Base-by-base conservation (phyloP, 306 rosid genomes). In the Fagus sylvatica region DNA sequence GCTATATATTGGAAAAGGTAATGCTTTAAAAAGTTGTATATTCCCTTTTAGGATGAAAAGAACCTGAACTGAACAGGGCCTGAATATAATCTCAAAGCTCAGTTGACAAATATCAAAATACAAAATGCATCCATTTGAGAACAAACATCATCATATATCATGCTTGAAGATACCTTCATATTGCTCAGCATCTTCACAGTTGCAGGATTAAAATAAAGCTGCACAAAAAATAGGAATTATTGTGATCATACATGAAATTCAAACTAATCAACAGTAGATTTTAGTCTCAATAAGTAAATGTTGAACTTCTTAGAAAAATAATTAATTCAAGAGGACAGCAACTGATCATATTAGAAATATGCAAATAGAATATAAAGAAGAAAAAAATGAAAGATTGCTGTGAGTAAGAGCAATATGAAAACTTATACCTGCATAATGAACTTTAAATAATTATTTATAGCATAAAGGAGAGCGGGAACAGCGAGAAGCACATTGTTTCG, bases 171-270 rank as follows among this genome's bases (percentile, higher is more conserved):
- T 89, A 96, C 99, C 99, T 96, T 96, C 84, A 91, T 79, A 88
- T 96, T 96, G 87, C 99, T 96, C 78, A 96, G 86, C 99, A 96
- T 96, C 96, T 96, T 96, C 85, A 96, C 98, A 6, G 99, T 96
- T 71, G 99, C 98, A 73, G 99, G 99, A 84, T 90, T 96, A 81
- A 96, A 96, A 87, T 93, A 96, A 59, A 96, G 93, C 99, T 96
- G 98, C 93, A 90, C 11, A 72, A 80, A 59, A 86, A 51, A 74
- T 42, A 65, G 71, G 30, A 65, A 11, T 65, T 39, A 65, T 65
- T 17, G 15, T 8, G 32, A 65, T 5, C 22, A 37, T 65, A 65
- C 28, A 6, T 62, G 69, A 17, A 65, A 9, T 22, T 37, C 48
- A 10, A 65, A 36, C 48, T 39, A 37, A 65, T 65, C 39, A 37